Percentiles rank a stretch among this genome's conserved stretches.
Evolutionary conservation across 352 stramenopile genomes (phyloP).

Genomic region (Phytophthora brassicae): DNA sequence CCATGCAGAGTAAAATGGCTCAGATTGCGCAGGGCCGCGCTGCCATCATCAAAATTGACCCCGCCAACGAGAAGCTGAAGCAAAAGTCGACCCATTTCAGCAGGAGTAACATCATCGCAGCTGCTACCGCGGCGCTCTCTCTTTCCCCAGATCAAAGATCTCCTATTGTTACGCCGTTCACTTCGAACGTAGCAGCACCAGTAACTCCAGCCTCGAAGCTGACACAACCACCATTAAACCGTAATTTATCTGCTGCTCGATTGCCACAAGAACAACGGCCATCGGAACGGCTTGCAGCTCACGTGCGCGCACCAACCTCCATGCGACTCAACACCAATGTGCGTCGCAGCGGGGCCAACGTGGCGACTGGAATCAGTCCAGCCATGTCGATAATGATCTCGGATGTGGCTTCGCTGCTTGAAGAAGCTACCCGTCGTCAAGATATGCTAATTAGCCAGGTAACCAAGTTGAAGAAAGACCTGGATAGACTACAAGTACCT

Average conservation of each 20-base stretch:
- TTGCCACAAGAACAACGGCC: conserved; percentile 27
- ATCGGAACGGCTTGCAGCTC: conserved; percentile 26
- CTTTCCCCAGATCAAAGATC: conserved; percentile 9
- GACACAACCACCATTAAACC: conserved; percentile 6
- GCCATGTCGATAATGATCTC: conserved; percentile 47
- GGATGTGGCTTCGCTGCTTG: conserved; percentile 41
- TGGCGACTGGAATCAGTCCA: conserved; percentile 25
- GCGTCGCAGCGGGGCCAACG: conserved; percentile 28
- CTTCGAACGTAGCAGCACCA: not conserved
- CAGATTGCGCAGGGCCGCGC: conserved; percentile 42
- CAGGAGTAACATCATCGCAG: conserved; percentile 12
- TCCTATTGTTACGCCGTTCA: conserved; percentile 1
- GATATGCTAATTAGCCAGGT: conserved; percentile 47
- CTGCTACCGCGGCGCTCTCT: conserved; percentile 14
- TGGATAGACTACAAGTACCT: conserved; percentile 26
- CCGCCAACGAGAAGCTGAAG: conserved; percentile 22
- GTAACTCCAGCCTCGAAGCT: not conserved
- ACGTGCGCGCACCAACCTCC: conserved; percentile 35
- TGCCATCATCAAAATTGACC: conserved; percentile 15
- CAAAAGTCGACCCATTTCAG: conserved; percentile 20
- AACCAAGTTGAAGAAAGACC: conserved; percentile 34
- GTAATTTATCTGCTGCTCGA: conserved; percentile 15
- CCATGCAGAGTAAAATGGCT: conserved; percentile 64
- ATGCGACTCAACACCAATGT: conserved; percentile 37
- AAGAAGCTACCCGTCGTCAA: conserved; percentile 51